These are phyloP conservation scores for Geosmithia flava DNA, from an alignment of 2,329 filamentous ascomycete genomes.

Conservation along the genomic window DNA sequence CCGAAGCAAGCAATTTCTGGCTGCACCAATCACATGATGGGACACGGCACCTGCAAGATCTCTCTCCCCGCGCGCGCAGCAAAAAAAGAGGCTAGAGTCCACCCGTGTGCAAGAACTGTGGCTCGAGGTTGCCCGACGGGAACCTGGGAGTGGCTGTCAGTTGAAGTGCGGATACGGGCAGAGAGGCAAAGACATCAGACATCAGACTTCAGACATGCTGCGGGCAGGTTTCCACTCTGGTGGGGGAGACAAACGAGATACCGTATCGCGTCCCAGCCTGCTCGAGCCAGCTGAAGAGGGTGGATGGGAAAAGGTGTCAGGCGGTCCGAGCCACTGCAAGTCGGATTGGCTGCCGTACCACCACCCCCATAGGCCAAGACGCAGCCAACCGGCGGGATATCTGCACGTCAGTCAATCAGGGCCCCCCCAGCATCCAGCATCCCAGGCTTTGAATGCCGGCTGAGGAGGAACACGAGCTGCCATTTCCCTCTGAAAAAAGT, in stretches of 20 bases:
- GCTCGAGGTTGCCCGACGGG: background rate
- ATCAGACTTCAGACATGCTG: background rate
- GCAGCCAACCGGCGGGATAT: constrained; percentile 1
- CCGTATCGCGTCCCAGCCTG: background rate
- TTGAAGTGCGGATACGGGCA: background rate
- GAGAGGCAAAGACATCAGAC: background rate
- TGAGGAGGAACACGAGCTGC: background rate
- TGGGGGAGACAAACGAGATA: background rate
- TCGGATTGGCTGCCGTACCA: constrained; percentile 1
- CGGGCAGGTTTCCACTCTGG: background rate
- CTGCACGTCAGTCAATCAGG: constrained; percentile 1
- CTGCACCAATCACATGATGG: background rate
- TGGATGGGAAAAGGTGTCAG: constrained; percentile 2
- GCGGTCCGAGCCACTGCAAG: constrained; percentile 1
- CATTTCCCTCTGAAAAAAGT: background rate
- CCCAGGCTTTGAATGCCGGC: background rate
- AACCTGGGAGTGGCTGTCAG: background rate
- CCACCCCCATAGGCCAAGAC: background rate
- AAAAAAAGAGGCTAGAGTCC: background rate
- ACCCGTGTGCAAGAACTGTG: background rate
- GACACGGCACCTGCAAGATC: background rate
- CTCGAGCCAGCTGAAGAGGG: background rate
- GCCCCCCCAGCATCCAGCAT: too few species aligned
- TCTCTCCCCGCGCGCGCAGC: background rate
- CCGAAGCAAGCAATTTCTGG: constrained; percentile 1